Base-by-base conservation (phyloP, 495 filamentous ascomycete species). In the Penicillium paxilli region DNA sequence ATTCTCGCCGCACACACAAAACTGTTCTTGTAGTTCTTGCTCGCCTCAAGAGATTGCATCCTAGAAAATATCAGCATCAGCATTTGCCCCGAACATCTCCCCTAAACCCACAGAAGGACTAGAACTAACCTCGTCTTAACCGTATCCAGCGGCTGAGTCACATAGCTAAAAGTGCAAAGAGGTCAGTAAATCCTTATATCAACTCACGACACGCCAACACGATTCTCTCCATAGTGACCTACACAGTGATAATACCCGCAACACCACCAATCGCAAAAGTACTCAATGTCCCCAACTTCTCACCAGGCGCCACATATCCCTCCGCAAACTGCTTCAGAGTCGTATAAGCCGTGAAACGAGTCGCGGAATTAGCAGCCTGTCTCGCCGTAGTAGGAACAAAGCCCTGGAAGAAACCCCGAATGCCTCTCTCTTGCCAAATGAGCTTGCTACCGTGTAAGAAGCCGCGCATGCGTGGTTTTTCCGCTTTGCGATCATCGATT, bases 31-130 rank as follows among this genome's bases (percentile, higher is more conserved):
- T 98, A 98, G 55, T 89, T 72, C 41, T 75, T 80, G 48, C 83
- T 83, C 7, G 94, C 91, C 67, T 97, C 92, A 38, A 96, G 88
- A 23, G 89, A 94, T 84, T 98, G 94, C 95, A 98, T 98, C 52
- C 92, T 86, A 37, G 33, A 11, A 37, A 16, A 7, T n/a, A n/a
- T n/a, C n/a, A n/a, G n/a, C 33, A 37, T 14, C 14, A 37, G 33
- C n/a, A 14, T 37, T 16, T 37, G n/a, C n/a, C n/a, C 5, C 5
- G 5, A 28, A 11, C 26, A 28, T 5, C 26, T 11, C 26, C n/a
- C 5, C 4, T 4, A 37, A 37, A 14, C 33, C n/a, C 11, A 16
- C n/a, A n/a, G n/a, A n/a, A n/a, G n/a, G n/a, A n/a, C n/a, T n/a
- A 14, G 6, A 19, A 57, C 66, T 30, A 64, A 87, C 84, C 86